Evolutionary conservation across 768 basidiomycete genomes (phyloP), one percentile per base, ranked within the genome.

Genomic region (Paxillus rubicundulus): DNA sequence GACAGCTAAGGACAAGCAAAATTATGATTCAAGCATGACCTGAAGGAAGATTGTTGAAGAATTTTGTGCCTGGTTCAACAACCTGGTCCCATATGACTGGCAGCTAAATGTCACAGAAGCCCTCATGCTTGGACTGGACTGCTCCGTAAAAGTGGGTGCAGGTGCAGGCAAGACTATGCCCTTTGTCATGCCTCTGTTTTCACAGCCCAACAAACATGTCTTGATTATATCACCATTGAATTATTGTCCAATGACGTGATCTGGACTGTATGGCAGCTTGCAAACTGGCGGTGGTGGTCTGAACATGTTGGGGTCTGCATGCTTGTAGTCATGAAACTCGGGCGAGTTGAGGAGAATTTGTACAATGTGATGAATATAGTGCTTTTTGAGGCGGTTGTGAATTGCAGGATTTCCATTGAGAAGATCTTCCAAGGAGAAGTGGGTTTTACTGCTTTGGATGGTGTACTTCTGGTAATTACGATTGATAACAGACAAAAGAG

Each of bases 361-460:
- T 0, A 72, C 63, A 16, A 70, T 53, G 4, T 57, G 56, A 45
- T 69, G 47, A 8, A 45, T 38, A 17, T 44, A 54, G 17, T 57
- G 58, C 9, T 41, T 28, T 14, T 52, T 9, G 18, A 67, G 56
- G 1, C 41, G 40, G 2, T 53, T 47, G 28, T 58, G 51, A 2
- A 61, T 45, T n/a, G 54, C 21, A 0, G 37, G 14, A 1, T 49
- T 46, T 2, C 65, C 50, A 18, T 62, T 36, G 4, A 68, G 20
- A 24, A 70, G 63, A 3, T 70, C 63, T 2, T 40, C n/a, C 12
- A 30, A 59, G 1, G 59, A 60, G 10, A 70, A 45, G 21, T 65
- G 65, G n/a, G 61, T 62, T 10, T 44, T 48, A n/a, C 59, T 13
- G 14, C 43, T 32, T 10, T 32, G 16, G 5, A 33, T 17, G 20